phyloP scores from a whole-genome alignment of 371 early-diverging fungal species.

The Haplosporangium sp. region DNA sequence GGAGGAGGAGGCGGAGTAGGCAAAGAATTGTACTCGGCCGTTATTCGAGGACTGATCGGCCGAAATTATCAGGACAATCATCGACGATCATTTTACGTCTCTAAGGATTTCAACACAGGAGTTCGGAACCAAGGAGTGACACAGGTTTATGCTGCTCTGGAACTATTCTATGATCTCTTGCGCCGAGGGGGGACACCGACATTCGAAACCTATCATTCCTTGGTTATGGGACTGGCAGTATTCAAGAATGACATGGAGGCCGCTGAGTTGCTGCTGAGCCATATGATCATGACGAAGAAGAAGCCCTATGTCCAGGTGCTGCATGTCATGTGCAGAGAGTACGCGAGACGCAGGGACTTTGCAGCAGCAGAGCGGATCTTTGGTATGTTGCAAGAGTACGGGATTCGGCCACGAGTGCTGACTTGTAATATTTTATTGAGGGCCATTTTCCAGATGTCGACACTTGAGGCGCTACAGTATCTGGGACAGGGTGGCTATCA shows the following conservation, averaged over 20 bases:
- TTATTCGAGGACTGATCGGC: conserved; percentile 45
- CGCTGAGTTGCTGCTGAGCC: conserved; percentile 42
- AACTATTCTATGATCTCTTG: conserved; percentile 43
- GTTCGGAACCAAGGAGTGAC: conserved; percentile 29
- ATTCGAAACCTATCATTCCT: conserved; percentile 45
- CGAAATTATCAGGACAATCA: conserved; percentile 16
- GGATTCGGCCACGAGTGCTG: conserved; percentile 24
- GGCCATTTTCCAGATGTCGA: conserved; percentile 35
- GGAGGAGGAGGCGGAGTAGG: conserved; percentile 23
- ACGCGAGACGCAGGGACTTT: conserved; percentile 27
- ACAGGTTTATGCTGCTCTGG: conserved; percentile 41
- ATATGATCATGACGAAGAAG: conserved; percentile 41
- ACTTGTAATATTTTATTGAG: conserved; percentile 41
- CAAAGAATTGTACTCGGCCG: conserved; percentile 49
- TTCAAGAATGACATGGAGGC: conserved; percentile 55
- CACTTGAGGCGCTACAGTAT: conserved; percentile 17
- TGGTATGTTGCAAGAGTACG: conserved; percentile 31
- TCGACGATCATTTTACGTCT: not conserved
- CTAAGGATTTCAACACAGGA: conserved; percentile 13
- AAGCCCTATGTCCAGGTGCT: conserved; percentile 50
- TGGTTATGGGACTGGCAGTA: conserved; percentile 29
- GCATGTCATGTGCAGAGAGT: conserved; percentile 49
- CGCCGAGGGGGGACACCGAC: conserved; percentile 36
- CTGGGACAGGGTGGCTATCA: not conserved
- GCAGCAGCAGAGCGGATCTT: conserved; percentile 30